These are phyloP conservation scores for Ilex aquifolium DNA, from an alignment of 257 asterid species.

Conservation along the genomic window DNA sequence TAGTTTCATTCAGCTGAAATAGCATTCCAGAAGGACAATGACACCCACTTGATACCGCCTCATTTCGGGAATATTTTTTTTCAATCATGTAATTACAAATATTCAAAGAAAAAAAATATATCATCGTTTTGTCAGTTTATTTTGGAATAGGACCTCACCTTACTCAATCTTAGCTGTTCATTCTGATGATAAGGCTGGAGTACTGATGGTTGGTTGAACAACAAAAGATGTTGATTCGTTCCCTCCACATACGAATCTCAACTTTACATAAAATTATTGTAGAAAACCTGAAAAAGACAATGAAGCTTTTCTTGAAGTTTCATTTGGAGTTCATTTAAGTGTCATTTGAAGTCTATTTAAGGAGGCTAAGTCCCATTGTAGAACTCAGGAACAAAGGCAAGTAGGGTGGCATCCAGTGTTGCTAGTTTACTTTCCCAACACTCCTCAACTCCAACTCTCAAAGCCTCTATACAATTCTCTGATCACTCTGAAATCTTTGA, in stretches of 20 bases:
- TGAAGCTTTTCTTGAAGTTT: slow-evolving; percentile 21
- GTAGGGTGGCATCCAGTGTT: slow-evolving; percentile 12
- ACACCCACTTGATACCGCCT: slow-evolving; percentile 6
- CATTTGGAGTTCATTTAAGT: slow-evolving; percentile 29
- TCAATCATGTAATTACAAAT: not conserved
- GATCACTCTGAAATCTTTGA: too few species aligned
- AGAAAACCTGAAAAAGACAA: not conserved
- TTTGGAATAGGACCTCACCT: slow-evolving; percentile 4
- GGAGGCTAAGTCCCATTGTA: slow-evolving; percentile 13
- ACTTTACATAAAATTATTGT: slow-evolving; percentile 7
- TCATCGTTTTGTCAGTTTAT: slow-evolving; percentile 16
- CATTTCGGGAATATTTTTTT: not conserved
- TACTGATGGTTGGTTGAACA: slow-evolving; percentile 3
- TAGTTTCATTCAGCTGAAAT: too few species aligned
- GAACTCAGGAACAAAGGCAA: slow-evolving; percentile 20
- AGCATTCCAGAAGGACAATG: slow-evolving; percentile 18
- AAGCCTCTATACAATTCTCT: too few species aligned
- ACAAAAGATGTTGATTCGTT: slow-evolving; percentile 13
- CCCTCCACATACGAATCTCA: slow-evolving; percentile 25
- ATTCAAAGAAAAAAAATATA: slow-evolving; percentile 11
- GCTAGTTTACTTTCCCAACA: slow-evolving; percentile 10
- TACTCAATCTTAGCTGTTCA: slow-evolving; percentile 21
- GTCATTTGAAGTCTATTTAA: slow-evolving; percentile 34
- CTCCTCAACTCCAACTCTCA: slow-evolving; percentile 11
- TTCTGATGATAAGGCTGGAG: slow-evolving; percentile 28